Conservation (phyloP, 139 green algal species). For the Chlorella sp. region DNA sequence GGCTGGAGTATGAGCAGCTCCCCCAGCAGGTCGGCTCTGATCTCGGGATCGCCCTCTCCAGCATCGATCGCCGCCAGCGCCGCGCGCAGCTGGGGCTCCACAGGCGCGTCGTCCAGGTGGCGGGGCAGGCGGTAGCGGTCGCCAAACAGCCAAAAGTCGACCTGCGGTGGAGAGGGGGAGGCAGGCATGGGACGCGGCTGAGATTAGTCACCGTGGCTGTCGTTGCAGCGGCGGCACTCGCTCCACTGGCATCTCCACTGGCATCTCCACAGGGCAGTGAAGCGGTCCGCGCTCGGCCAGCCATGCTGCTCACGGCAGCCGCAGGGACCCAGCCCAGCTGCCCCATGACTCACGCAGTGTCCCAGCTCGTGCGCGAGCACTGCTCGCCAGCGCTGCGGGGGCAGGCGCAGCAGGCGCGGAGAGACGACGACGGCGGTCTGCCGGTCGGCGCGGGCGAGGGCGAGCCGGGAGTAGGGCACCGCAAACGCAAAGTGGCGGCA, state of each 20-base stretch:
- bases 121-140: neutral
- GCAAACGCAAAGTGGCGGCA: constrained; percentile 34
- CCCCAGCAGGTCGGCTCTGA: constrained; percentile 5
- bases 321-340: too few relatives aligned
- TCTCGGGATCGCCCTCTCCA: constrained; percentile 1
- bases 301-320: too few relatives aligned
- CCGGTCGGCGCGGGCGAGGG: neutral
- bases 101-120: too few relatives aligned
- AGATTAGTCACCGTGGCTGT: too few relatives aligned
- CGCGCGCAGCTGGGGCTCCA: too few relatives aligned
- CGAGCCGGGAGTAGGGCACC: constrained; percentile 17
- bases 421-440: constrained; percentile 32
- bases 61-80: too few relatives aligned
- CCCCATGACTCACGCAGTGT: constrained; percentile 22
- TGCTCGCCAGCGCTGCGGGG: constrained; percentile 2
- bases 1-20: constrained; percentile 6
- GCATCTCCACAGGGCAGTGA: too few relatives aligned
- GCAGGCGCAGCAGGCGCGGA: constrained; percentile 9
- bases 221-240: too few relatives aligned
- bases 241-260: too few relatives aligned
- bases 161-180: too few relatives aligned
- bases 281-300: too few relatives aligned
- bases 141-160: constrained; percentile 36
- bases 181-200: too few relatives aligned
- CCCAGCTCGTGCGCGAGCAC: constrained; percentile 30